Base-by-base conservation (phyloP, 768 basidiomycete species). In the Boletus vermiculosoides region DNA sequence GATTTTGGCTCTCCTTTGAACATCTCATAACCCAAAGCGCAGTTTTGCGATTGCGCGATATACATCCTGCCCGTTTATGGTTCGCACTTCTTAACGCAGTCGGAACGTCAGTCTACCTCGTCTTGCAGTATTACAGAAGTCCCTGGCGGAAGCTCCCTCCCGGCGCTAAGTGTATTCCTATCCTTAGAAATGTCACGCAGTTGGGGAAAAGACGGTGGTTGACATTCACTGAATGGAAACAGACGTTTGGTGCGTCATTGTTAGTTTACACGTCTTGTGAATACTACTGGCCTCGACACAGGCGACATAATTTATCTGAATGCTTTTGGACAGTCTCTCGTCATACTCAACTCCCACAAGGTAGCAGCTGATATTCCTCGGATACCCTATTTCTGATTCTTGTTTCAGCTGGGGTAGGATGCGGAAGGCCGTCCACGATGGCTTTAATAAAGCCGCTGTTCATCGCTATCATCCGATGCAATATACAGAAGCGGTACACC, bases 221-320 rank as follows among this genome's bases (percentile, higher is more conserved):
- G 5, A 52, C 42, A 16, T 52, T 45, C 33, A 52, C 52, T 5
- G 33, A 52, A 11, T 52, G 52, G 52, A 45, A 52, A 45, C 30
- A 30, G 9, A 30, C 30, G 3, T 30, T 30, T 30, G 30, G 30
- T 30, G 9, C 30, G 30, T 28, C 5, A 30, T 30, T 9, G 30
- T 30, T 30, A 30, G 30, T 9, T 30, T 30, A 30, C 30, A 30
- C 2, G 30, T 30, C 30, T 30, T 9, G 7, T 9, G 30, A 30
- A 30, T 3, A 30, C 1, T 20, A 31, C 22, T 42, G 42, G 23
- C 22, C 20, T 23, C 8, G 22, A 23, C 42, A 15, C 22, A 23
- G 42, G 22, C 15, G 42, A 42, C 42, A 15, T 23, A 11, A 42
- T 48, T n/a, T 36, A 23, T 18, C 31, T 23, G 15, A 33, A 48